Evolutionary conservation across 192 early-diverging fungal genomes (phyloP).

Genomic region (Umbelopsis vinacea): DNA sequence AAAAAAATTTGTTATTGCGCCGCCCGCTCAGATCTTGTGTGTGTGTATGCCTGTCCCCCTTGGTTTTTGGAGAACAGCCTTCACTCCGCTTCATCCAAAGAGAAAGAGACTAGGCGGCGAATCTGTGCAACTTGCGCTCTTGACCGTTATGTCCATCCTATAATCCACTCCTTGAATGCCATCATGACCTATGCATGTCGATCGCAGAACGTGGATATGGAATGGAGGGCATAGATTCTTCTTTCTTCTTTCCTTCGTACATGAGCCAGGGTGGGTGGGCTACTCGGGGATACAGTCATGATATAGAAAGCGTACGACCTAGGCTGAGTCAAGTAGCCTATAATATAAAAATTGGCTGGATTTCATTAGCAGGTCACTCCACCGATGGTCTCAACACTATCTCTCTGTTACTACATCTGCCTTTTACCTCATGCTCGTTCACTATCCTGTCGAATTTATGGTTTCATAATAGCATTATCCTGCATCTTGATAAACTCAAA

Average conservation of each 20-base stretch:
- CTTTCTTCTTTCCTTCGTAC: not conserved
- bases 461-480: not conserved
- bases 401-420: not conserved
- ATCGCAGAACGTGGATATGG: not conserved
- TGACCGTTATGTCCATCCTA: not conserved
- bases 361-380: too few species aligned
- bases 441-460: not conserved
- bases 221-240: not conserved
- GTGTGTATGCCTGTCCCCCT: not conserved
- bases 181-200: not conserved
- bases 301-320: not conserved
- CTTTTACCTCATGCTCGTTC: not conserved
- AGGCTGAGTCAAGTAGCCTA: too few species aligned
- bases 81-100: constrained; percentile 14
- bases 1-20: constrained; percentile 14
- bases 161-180: not conserved
- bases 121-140: not conserved
- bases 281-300: not conserved
- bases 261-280: not conserved
- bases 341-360: too few species aligned
- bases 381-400: too few species aligned
- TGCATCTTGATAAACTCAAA: not conserved
- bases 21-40: not conserved
- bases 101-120: constrained; percentile 5
- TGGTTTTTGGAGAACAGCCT: constrained; percentile 17